phyloP scores from a whole-genome alignment of 768 basidiomycete species.

The Boletales sp. region DNA sequence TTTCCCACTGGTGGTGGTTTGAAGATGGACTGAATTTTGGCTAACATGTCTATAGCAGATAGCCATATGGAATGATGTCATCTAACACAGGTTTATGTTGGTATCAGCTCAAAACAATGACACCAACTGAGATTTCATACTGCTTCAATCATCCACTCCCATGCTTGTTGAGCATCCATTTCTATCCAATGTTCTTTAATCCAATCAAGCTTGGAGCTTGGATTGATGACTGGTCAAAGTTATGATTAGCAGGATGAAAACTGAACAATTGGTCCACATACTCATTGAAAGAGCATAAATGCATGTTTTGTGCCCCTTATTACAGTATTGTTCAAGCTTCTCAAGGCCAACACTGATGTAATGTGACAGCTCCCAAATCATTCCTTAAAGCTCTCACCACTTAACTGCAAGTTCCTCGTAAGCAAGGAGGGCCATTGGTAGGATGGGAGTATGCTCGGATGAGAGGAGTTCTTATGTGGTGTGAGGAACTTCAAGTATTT shows the following conservation, averaged over 20 bases:
- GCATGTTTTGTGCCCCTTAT: background rate
- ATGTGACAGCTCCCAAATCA: background rate
- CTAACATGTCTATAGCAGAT: background rate
- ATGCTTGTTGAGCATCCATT: background rate
- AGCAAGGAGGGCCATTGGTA: no score
- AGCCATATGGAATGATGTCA: background rate
- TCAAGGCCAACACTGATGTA: background rate
- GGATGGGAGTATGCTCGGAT: background rate
- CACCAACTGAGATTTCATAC: background rate
- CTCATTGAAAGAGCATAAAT: background rate
- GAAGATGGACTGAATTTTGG: background rate
- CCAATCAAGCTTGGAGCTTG: background rate
- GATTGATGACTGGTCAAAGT: background rate
- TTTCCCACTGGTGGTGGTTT: no score
- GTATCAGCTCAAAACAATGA: background rate
- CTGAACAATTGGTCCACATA: background rate
- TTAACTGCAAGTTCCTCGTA: background rate
- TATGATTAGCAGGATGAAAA: background rate
- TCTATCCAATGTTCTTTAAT: background rate
- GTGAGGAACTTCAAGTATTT: background rate
- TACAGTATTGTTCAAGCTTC: background rate
- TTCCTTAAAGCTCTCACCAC: background rate
- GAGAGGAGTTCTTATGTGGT: background rate
- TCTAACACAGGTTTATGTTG: background rate
- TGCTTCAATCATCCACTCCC: background rate